Evolutionary conservation across 2,329 filamentous ascomycete genomes (phyloP), one percentile per base, ranked within the genome.

Genomic region (Pezicula neosporulosa): DNA sequence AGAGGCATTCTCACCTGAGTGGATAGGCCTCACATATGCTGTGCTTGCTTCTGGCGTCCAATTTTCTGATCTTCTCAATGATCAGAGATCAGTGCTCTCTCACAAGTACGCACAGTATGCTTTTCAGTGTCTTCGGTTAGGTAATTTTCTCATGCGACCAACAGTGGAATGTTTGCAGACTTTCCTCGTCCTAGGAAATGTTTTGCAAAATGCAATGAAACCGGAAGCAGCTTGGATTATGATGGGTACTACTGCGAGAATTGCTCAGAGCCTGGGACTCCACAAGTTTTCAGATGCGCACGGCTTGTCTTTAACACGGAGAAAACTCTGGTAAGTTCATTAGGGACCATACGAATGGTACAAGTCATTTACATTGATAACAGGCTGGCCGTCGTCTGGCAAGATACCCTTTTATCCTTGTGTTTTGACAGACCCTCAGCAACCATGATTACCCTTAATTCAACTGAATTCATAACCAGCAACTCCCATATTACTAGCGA

Each of bases 121-220:
- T 0, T 83, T 84, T 60, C 81, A 85, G 60, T 84, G 84, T 50
- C 68, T 85, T 3, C 72, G 81, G 16, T 68, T 83, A 0, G 78
- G 78, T 10, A 84, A 85, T 54, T 85, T 85, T 55, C 62, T 85
- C 33, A 67, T 84, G 5, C 68, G 80, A 39, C 82, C 82, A 1
- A 83, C 82, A 0, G 75, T 85, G 39, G 80, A 84, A 61, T 82
- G 80, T 6, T 81, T 85, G 21, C 81, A 85, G 61, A 81, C 81
- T 0, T 65, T 85, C 21, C 70, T 85, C 1, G 70, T 85, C 41
- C 81, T 79, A 2, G 76, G 79, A 39, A 84, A 85, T 54, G 80
- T 82, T 2, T 70, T 85, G 2, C 69, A 85, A 24, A 85, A 85
- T 54, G 81, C 84, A 51, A 85, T 84, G 81, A 85, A 85, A 58